A percentile compares a stretch with the other conserved stretches of the same genome.
Evolutionary conservation across 495 filamentous ascomycete species (phyloP).

Genomic region (Pyrenopolyporus hunteri): DNA sequence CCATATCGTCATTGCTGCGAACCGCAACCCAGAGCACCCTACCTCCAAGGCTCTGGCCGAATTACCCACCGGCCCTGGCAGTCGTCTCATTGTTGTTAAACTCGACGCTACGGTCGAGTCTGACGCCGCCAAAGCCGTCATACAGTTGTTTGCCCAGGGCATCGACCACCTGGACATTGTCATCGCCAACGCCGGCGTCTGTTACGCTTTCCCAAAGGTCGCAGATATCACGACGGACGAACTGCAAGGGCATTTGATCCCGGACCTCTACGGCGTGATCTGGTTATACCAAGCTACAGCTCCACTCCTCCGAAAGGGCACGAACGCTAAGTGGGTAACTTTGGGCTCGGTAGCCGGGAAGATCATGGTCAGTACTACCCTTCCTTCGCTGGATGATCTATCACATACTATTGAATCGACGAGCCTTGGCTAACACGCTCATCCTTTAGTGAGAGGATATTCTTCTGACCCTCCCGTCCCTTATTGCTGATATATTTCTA

Average conservation of each 20-base stretch:
- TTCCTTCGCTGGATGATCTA: background rate
- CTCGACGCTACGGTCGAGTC: constrained; percentile 34
- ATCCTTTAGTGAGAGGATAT: constrained; percentile 1
- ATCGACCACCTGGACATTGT: constrained; percentile 41
- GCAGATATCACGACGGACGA: constrained; percentile 40
- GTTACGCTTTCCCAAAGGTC: constrained; percentile 39
- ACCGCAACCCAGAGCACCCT: constrained; percentile 37
- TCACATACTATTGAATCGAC: background rate
- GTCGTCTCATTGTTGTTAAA: constrained; percentile 38
- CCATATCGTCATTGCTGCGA: constrained; percentile 44
- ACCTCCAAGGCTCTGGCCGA: constrained; percentile 33
- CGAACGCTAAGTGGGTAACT: constrained; percentile 44
- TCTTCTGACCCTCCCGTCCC: background rate
- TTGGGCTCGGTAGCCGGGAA: constrained; percentile 41
- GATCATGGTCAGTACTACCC: constrained; percentile 30
- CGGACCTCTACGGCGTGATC: constrained; percentile 42
- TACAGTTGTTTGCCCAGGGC: constrained; percentile 25
- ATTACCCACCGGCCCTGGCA: constrained; percentile 31
- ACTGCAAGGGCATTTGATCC: constrained; percentile 38
- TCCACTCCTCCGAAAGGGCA: constrained; percentile 36
- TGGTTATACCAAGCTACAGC: constrained; percentile 44
- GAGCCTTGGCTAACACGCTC: background rate
- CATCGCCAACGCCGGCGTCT: constrained; percentile 44
- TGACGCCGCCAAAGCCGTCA: constrained; percentile 30
- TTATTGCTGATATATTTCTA: constrained; percentile 17